Base-by-base conservation (phyloP, 106 monocot species). In the Apostasia ramifera region DNA sequence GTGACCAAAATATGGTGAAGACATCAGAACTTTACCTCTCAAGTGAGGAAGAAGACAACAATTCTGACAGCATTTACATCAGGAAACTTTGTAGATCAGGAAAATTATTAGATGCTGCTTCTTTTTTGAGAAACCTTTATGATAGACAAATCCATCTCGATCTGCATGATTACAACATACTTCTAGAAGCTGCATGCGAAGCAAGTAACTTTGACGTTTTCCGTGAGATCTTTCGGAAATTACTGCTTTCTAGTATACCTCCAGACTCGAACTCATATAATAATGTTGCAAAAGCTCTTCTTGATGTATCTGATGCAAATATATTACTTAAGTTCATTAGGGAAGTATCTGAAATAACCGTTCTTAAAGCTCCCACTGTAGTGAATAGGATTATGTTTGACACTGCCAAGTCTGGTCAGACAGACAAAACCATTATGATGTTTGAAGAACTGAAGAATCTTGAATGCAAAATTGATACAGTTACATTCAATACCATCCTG, bases 401-500 rank as follows among this genome's bases (percentile, higher is more conserved):
- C 7, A 60, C 75, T 6, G 87, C 79, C 50, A 73, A 78, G 46
- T 78, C 69, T 46, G 88, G 85, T 42, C 82, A 92, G 62, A 61
- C 76, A 54, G 67, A 80, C 42, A 87, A 74, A 70, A 68, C 75
- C 61, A 44, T 85, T 70, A 58, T 76, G 63, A 68, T 85, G 70
- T 92, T 80, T 66, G 78, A 81, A 63, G 78, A 73, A 55, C 53
- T 91, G 85, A 88, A 92, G 71, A 85, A 71, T 47, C 57, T 44
- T 40, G 53, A 55, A 13, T 48, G 60, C 46, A 84, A 76, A 51
- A 61, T 87, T 50, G 85, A 92, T 49, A 69, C 53, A 2, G 85
- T 88, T 39, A 88, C 88, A 74, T 92, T 88, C 64, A 92, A 92
- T 61, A 88, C 92, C 8, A 57, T 80, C 68, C 61, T 92, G 38